Base-by-base conservation (phyloP, 1,139 yeast genomes). In the Pneumocystis canis region DNA sequence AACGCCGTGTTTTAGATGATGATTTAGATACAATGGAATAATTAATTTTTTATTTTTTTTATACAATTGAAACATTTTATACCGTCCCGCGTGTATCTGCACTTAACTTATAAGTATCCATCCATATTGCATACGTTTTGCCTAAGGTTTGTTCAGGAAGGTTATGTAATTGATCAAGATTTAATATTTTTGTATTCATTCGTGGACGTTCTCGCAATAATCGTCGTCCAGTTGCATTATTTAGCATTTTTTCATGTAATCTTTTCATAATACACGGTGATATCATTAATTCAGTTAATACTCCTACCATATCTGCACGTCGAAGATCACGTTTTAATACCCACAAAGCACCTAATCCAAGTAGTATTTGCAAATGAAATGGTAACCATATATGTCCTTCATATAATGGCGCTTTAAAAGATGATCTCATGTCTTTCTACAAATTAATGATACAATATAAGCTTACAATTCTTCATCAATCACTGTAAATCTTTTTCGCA, bases 281-380 rank as follows among this genome's bases (percentile, higher is more conserved):
- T 3, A 96, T 96, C 0, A 96, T 86, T 20, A 92, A 83, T 72
- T 92, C 99, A 1, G 98, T 98, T 66, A 92, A 80, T 31, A 92
- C 95, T 16, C 94, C 97, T 65, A 92, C 87, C 69, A 84, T 80
- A 69, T 85, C 89, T 64, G 84, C 84, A 61, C 86, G 73, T 4
- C 75, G 14, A 3, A 47, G 54, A 47, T 47, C 11, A 16, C 14
- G 20, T 3, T 7, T 16, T 7, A 47, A 20, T 20, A n/a, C 54
- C 1, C 2, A 9, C 1, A n/a, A 7, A 1, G 54, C 54, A 7
- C 54, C 30, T 5, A 41, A 41, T 3, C 54, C 54, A 20, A 20
- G 31, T n/a, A 25, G 16, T 11, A 20, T 3, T 3, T 31, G 54
- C 11, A 31, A 16, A 3, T n/a, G 3, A 7, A 4, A 16, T 20